A percentile compares a stretch with the other conserved stretches of the same genome.
These are phyloP conservation scores for Monosporascus sp. DNA, from an alignment of 2,329 filamentous ascomycete species.

Conservation along the genomic window DNA sequence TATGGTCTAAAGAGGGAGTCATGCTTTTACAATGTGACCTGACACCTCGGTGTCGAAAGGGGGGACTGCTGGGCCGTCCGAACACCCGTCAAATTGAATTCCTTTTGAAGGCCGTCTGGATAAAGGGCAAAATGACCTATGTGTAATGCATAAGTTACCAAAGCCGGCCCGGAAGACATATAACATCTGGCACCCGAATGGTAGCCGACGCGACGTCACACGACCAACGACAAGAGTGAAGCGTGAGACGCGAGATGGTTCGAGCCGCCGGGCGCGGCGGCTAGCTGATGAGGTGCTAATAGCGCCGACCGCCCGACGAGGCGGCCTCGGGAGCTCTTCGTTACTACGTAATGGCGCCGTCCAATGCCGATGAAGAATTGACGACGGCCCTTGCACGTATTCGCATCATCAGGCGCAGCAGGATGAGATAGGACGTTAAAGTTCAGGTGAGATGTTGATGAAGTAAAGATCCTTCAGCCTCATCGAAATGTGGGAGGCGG, in stretches of 20 bases:
- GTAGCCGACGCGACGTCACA: neutral
- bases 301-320: neutral
- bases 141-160: neutral
- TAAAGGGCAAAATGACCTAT: neutral
- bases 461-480: conserved; percentile 9
- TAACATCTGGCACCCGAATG: neutral
- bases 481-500: neutral
- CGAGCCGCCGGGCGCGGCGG: neutral
- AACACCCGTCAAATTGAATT: too few species aligned
- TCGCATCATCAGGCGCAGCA: neutral
- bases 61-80: too few species aligned
- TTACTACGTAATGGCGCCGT: neutral
- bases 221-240: neutral
- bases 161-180: neutral
- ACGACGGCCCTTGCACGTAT: neutral
- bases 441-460: conserved; percentile 20
- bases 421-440: neutral
- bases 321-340: neutral
- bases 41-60: too few species aligned
- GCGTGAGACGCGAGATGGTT: neutral
- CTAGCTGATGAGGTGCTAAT: neutral
- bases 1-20: conserved; percentile 13
- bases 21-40: conserved; percentile 5
- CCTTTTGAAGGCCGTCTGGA: neutral
- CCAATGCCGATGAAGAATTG: neutral